Evolutionary conservation across 768 basidiomycete genomes (phyloP), one percentile per base, ranked within the genome.

Genomic region (Mycena floridula): DNA sequence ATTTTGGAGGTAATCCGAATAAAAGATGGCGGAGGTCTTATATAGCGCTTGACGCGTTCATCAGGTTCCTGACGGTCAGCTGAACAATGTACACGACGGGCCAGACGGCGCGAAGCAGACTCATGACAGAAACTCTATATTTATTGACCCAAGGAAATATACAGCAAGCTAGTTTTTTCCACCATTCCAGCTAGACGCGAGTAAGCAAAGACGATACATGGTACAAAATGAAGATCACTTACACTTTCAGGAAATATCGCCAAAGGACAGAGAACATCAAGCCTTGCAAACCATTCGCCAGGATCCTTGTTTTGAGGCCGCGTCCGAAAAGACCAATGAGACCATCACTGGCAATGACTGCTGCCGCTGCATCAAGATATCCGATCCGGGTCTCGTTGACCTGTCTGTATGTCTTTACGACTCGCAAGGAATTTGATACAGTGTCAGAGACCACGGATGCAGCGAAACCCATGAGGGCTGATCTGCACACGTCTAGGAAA

Each of bases 341-440:
- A 9, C 93, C 94, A 52, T 96, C 93, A 0, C 67, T 63, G 1
- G 74, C 74, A 27, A 96, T 68, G 38, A 98, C 86, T 5, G 77
- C 80, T 39, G 74, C 74, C 0, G 89, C 92, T 1, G 91, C 89
- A 42, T 82, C 78, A 4, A 72, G 45, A 59, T 97, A 98, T 1
- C 83, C 78, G 13, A 98, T 84, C 24, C 79, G 76, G 4, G 78
- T 79, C 48, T 85, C 82, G 57, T 92, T 80, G 25, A 94, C 91
- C 60, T 98, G 95, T 13, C 94, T 71, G 64, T 96, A 97, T 0
- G 95, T 97, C 74, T 97, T 98, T 58, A 98, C 66, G 2, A 98
- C 94, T 16, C 91, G 79, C 2, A 98, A 68, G 5, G 85, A 90
- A 67, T 97, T 97, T 36, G 86, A 89, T 32, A 86, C 58, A 2